phyloP scores from a whole-genome alignment of 805 yeast species.

The Priceomyces fermenticarens region DNA sequence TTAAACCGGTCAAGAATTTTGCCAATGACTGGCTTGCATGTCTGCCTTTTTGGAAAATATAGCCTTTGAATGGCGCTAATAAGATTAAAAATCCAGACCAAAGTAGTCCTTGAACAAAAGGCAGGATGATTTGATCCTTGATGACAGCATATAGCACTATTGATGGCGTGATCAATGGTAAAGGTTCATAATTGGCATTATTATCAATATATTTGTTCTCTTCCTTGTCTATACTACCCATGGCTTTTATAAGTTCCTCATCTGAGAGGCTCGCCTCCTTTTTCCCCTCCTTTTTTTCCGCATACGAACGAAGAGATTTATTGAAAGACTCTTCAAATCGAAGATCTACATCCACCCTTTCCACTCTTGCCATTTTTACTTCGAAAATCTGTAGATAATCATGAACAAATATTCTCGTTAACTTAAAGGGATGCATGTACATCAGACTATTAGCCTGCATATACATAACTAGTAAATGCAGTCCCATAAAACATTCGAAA shows the following conservation, averaged over 20 bases:
- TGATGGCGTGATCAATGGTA: slow-evolving; percentile 40
- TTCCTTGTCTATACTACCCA: slow-evolving; percentile 14
- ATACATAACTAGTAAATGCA: too few relatives aligned
- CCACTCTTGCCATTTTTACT: not conserved
- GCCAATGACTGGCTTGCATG: not conserved
- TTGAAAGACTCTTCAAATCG: slow-evolving; percentile 64
- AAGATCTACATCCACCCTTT: slow-evolving; percentile 49
- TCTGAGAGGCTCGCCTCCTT: slow-evolving; percentile 11
- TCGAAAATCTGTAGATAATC: too few relatives aligned
- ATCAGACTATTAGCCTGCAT: too few relatives aligned
- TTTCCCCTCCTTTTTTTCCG: slow-evolving; percentile 9
- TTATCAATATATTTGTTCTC: slow-evolving; percentile 8
- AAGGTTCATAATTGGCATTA: slow-evolving; percentile 16
- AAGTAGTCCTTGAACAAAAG: slow-evolving; percentile 50
- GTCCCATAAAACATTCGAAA: not conserved
- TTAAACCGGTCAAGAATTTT: not conserved
- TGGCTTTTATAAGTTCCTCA: slow-evolving; percentile 15
- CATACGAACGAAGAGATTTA: slow-evolving; percentile 27
- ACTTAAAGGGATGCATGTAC: too few relatives aligned
- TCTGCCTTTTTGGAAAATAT: not conserved
- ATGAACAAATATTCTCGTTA: too few relatives aligned
- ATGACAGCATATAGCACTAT: slow-evolving; percentile 47
- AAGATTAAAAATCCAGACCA: slow-evolving; percentile 41
- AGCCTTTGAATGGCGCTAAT: slow-evolving; percentile 2
- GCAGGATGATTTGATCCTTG: slow-evolving; percentile 52